These are phyloP conservation scores for Aspergillus quadrilineatus DNA, from an alignment of 2,329 filamentous ascomycete genomes.

Conservation along the genomic window DNA sequence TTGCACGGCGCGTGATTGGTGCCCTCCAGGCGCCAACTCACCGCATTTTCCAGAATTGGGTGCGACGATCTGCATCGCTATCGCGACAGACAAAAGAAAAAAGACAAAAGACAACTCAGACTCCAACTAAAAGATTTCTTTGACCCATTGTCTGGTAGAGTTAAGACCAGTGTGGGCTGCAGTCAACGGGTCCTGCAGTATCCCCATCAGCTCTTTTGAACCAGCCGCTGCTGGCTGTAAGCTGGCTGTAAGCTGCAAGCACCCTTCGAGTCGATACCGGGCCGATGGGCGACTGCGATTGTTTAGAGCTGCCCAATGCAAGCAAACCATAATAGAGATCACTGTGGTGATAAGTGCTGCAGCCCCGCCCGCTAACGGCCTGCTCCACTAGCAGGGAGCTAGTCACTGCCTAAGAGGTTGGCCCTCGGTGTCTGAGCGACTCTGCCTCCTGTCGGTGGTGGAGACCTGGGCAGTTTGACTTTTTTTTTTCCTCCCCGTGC, in stretches of 20 bases:
- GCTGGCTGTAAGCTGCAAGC: neutral
- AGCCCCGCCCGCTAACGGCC: conserved; percentile 17
- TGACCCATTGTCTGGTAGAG: conserved; percentile 1
- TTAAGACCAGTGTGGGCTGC: neutral
- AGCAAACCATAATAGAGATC: conserved; percentile 12
- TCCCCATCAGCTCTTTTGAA: neutral
- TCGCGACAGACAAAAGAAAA: neutral
- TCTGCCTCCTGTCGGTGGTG: conserved; percentile 11
- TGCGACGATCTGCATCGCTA: conserved; percentile 2
- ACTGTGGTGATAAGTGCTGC: conserved; percentile 17
- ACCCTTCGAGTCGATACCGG: neutral
- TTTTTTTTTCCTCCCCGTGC: conserved; percentile 16
- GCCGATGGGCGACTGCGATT: neutral
- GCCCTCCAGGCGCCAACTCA: conserved; percentile 16
- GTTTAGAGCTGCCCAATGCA: conserved; percentile 12
- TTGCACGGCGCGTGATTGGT: conserved; percentile 14
- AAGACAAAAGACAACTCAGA: conserved; percentile 4
- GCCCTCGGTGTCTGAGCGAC: neutral
- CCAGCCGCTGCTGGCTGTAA: neutral
- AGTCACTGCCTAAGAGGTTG: conserved; percentile 9
- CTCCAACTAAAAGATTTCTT: neutral
- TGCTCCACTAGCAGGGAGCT: conserved; percentile 14
- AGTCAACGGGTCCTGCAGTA: conserved; percentile 1
- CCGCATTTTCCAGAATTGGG: conserved; percentile 15
- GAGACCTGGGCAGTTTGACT: conserved; percentile 10